Evolutionary conservation across 1,139 yeast species (phyloP), one percentile per base, ranked within the genome.

Genomic region (Debaryomyces udenii): DNA sequence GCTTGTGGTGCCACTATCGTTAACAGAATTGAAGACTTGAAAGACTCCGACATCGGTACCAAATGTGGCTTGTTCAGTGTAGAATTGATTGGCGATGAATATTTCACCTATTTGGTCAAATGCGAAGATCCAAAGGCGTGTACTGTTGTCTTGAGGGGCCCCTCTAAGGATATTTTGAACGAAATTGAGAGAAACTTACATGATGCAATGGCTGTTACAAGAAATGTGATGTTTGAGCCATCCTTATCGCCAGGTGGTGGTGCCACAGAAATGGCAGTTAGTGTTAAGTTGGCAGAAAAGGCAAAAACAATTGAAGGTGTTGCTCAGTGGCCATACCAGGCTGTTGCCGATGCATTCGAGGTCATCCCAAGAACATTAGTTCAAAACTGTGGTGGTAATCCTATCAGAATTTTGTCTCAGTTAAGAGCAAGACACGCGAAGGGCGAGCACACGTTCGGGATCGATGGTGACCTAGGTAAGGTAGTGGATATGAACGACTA

Each of bases 1-100:
- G 97, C 96, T 26, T 88, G 97, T 10, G 99, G 99, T 45, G 99
- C 99, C 37, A 89, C 96, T 15, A 90, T 94, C 56, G 97, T 93
- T 41, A 93, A 91, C 69, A 81, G 98, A 61, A 83, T 90, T 41
- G 99, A 94, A 66, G 99, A 94, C 66, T 75, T 94, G 63, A 86
- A 87, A 59, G 96, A 90, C 61, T 59, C 85, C 1, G 99, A 94
- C 61, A 72, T 94, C 41, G 99, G 99, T 55, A 81, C 85, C 35
- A 75, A 75, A 57, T 91, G 98, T 71, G 96, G 96, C 11, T 71
- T 86, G 50, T 94, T 93, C 73, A 87, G 89, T 60, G 94, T 94
- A 41, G 96, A 91, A 64, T 78, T 89, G 50, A 91, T 94, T 56
- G 99, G 99, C 50, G 99, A 94, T 64, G 99, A 94, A 68, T 94